Base-by-base conservation (phyloP, 768 basidiomycete species). In the Boletus sp. region DNA sequence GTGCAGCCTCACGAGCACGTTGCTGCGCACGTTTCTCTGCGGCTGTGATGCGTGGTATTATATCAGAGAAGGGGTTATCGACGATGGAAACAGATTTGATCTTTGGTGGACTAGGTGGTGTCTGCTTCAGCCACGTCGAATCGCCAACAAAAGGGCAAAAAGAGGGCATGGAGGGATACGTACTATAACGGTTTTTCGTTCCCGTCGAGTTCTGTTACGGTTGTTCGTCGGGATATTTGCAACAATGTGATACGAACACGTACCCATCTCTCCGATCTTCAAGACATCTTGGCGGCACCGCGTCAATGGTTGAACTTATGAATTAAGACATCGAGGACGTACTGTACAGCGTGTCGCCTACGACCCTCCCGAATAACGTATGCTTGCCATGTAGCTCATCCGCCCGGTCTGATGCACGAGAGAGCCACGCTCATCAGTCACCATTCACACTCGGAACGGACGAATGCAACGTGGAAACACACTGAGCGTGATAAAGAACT, bases 401-500 rank as follows among this genome's bases (percentile, higher is more conserved):
- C 5, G 95, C 91, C 30, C 90, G 81, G 68, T 96, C 93, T 93
- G 55, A 18, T 40, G 35, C 47, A 35, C 50, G 39, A 8, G 52
- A 53, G 36, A 6, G 54, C 37, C 35, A 30, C 54, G 5, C 28
- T 10, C 18, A 40, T 58, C 51, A 50, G 47, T 33, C 33, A 7
- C 49, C 1, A 14, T 7, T 9, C n/a, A 11, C 36, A 3, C 11
- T 3, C 1, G 24, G 24, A 24, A 24, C 24, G 24, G 14, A 20
- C 4, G 11, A 14, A 40, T 10, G 18, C n/a, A 39, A 41, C 8
- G 33, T 11, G 41, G 18, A 54, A 17, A 61, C 70, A 20, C 39
- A 92, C 94, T 90, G 0, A 98, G 84, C 0, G 97, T 98, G 49
- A 98, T 87, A 69, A 98, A 89, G 74, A 94, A 98, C 71, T 98